Base-by-base conservation (phyloP, 352 stramenopile genomes). In the Pythium coloratum region DNA sequence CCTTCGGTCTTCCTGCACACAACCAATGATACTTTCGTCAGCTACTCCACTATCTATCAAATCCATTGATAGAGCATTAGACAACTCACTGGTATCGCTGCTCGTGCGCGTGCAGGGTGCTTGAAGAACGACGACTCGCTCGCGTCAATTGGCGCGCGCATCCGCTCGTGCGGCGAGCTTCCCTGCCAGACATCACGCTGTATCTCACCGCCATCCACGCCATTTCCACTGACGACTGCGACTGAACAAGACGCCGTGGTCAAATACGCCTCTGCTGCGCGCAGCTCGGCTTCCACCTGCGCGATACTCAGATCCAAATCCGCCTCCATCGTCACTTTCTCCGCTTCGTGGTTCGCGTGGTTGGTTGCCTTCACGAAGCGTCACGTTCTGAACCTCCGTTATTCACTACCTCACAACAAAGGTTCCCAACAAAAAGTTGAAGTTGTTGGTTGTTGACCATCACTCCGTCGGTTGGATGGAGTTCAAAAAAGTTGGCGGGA, bases 221-320 rank as follows among this genome's bases (percentile, higher is more conserved):
- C 33, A n/a, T 36, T 50, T 13, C 44, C 13, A 38, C 32, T 6
- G 1, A 7, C 32, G 14, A 36, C 16, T 51, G n/a, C 18, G 18
- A n/a, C n/a, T n/a, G 44, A n/a, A 8, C 44, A 13, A 34, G 54
- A 47, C 2, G 42, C 60, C 1, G 18, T 32, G 3, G 69, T 72
- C 26, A 93, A 65, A 59, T 93, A 93, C 13, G 78, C 73, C 58
- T 93, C 82, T 0, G 85, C 81, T 3, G 67, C 73, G 10, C 73
- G 81, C 20, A 93, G 72, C 54, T 93, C 85, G 20, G 87, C 80
- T 58, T 93, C 81, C 3, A 91, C 76, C 59, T 90, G 75, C 38
- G 77, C 75, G 38, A 93, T 61, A 44, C 75, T 90, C 49, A 88
- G 67, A 4, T 63, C 44, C 28, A 67, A 50, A 36, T 55, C 70